phyloP scores from a whole-genome alignment of 345 rosid species.

The Luvunga scandens region DNA sequence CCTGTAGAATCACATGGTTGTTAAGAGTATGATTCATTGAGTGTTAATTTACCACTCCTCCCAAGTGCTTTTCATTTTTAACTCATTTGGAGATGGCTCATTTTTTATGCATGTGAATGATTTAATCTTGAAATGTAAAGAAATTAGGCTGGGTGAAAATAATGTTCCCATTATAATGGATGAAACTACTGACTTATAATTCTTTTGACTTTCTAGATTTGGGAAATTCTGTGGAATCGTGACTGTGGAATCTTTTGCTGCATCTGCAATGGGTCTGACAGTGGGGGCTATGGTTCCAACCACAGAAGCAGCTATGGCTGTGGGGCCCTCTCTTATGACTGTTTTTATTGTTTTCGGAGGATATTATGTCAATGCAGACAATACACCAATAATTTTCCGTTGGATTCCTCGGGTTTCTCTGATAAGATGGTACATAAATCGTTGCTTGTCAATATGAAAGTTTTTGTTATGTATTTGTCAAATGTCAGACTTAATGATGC shows the following conservation, averaged over 20 bases:
- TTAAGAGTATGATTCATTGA: background rate
- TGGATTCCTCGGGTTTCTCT: slow-evolving; percentile 92
- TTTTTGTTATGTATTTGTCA: background rate
- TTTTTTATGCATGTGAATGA: background rate
- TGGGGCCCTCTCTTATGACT: slow-evolving; percentile 98
- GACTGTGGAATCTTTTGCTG: slow-evolving; percentile 92
- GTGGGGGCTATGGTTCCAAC: slow-evolving; percentile 98
- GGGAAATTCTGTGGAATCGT: slow-evolving; percentile 91
- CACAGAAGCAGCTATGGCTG: slow-evolving; percentile 98
- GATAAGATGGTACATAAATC: slow-evolving; percentile 69
- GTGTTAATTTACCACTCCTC: background rate
- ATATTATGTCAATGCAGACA: slow-evolving; percentile 80
- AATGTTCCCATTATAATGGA: background rate
- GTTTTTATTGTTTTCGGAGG: slow-evolving; percentile 96
- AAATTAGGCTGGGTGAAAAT: background rate
- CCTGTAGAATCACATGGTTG: background rate
- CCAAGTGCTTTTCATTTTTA: background rate
- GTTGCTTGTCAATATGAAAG: background rate
- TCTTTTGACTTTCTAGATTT: slow-evolving; percentile 45
- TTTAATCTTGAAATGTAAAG: background rate
- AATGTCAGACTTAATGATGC: background rate
- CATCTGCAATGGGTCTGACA: slow-evolving; percentile 98
- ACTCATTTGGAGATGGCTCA: slow-evolving; percentile 2
- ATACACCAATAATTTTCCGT: slow-evolving; percentile 84
- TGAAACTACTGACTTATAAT: slow-evolving; percentile 16